These are phyloP conservation scores for Penicillium steckii DNA, from an alignment of 495 filamentous ascomycete genomes.

Conservation along the genomic window DNA sequence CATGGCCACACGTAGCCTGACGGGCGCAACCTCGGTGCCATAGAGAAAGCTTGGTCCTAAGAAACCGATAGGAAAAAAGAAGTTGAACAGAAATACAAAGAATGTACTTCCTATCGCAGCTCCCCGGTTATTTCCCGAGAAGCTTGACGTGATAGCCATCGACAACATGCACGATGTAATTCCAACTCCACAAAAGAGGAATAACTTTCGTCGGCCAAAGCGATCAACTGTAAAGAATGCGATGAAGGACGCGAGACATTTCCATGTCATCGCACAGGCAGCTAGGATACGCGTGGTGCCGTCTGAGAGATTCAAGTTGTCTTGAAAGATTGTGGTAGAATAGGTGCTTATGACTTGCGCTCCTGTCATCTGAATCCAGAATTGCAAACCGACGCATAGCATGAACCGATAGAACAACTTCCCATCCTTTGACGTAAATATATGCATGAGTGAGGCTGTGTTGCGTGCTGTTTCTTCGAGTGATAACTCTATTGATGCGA, in stretches of 20 bases:
- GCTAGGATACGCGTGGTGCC: slow-evolving; percentile 22
- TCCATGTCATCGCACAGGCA: slow-evolving; percentile 40
- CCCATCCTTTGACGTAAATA: slow-evolving; percentile 21
- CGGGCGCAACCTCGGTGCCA: slow-evolving; percentile 52
- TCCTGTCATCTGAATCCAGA: slow-evolving; percentile 32
- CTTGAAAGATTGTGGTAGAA: slow-evolving; percentile 25
- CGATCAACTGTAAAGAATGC: slow-evolving; percentile 47
- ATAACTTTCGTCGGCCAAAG: slow-evolving; percentile 46
- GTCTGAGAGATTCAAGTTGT: slow-evolving; percentile 18
- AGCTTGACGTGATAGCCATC: slow-evolving; percentile 41
- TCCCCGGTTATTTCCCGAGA: slow-evolving; percentile 25
- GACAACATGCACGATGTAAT: slow-evolving; percentile 31
- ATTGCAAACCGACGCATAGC: slow-evolving; percentile 36
- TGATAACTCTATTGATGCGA: slow-evolving; percentile 32
- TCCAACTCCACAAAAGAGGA: slow-evolving; percentile 47
- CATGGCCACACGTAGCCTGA: slow-evolving; percentile 45
- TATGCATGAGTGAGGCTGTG: slow-evolving; percentile 14
- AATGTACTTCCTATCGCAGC: slow-evolving; percentile 36
- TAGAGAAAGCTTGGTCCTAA: slow-evolving; percentile 55
- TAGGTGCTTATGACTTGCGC: slow-evolving; percentile 29
- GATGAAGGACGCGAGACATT: slow-evolving; percentile 42
- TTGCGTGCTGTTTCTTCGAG: slow-evolving; percentile 26
- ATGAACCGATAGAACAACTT: slow-evolving; percentile 28
- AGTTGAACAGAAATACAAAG: slow-evolving; percentile 56
- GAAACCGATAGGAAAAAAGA: slow-evolving; percentile 56